Evolutionary conservation across 1,139 yeast genomes (phyloP).

Genomic region (Citeromyces siamensis): DNA sequence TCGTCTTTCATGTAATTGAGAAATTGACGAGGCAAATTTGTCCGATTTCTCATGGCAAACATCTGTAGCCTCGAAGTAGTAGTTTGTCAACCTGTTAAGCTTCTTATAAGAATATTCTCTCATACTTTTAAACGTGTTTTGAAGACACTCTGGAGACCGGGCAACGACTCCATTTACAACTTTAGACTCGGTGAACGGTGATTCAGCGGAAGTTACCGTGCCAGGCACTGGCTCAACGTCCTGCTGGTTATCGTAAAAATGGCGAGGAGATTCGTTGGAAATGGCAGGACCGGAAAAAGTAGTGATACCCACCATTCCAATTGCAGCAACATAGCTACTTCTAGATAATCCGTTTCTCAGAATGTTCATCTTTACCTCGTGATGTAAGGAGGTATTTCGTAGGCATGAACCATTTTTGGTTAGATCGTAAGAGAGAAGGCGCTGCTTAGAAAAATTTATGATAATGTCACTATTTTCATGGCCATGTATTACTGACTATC

Average conservation of each 20-base stretch:
- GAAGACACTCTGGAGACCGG: conserved; percentile 36
- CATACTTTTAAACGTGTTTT: conserved; percentile 31
- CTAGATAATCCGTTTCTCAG: no score
- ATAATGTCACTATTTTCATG: background rate
- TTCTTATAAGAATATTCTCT: conserved; percentile 24
- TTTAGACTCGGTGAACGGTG: conserved; percentile 27
- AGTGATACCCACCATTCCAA: background rate
- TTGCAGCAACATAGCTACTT: background rate
- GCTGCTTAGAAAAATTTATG: no score
- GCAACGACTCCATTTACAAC: conserved; percentile 47
- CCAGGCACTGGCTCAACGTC: conserved; percentile 41
- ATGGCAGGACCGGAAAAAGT: background rate
- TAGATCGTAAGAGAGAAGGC: no score
- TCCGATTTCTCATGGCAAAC: conserved; percentile 36
- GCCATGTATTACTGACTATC: background rate
- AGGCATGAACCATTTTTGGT: no score
- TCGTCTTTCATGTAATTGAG: conserved; percentile 53
- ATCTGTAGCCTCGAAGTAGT: conserved; percentile 21
- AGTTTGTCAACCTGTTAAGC: conserved; percentile 20
- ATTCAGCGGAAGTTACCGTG: conserved; percentile 37
- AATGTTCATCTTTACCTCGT: no score
- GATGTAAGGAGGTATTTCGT: no score
- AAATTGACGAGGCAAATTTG: conserved; percentile 51
- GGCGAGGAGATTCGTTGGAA: conserved; percentile 7
- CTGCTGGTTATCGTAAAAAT: conserved; percentile 51